These are phyloP conservation scores for Biscutella auriculata DNA, from an alignment of 441 rosid genomes.

Conservation along the genomic window DNA sequence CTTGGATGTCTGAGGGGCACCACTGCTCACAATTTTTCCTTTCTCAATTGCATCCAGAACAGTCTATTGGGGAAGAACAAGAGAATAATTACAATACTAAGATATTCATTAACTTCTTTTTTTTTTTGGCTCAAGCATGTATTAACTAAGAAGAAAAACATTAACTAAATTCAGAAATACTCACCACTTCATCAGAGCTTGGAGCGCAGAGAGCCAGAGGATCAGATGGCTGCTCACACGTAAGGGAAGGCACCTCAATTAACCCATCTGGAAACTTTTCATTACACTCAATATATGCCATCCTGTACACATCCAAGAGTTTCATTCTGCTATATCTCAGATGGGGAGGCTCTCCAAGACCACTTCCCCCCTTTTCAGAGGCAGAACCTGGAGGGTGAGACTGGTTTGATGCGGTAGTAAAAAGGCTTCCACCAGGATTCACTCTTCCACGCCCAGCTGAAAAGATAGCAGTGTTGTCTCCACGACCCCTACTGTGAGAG, in stretches of 20 bases:
- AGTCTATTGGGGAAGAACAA: slow-evolving; percentile 29
- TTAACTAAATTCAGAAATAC: not conserved
- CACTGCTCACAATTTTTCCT: slow-evolving; percentile 78
- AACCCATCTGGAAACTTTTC: slow-evolving; percentile 42
- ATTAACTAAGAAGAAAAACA: not conserved
- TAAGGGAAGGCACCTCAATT: slow-evolving; percentile 63
- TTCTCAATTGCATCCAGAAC: slow-evolving; percentile 73
- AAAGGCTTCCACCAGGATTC: slow-evolving; percentile 40
- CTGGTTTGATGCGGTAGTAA: slow-evolving; percentile 29
- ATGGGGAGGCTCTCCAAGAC: slow-evolving; percentile 32
- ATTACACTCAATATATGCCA: slow-evolving; percentile 38
- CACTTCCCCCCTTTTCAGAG: slow-evolving; percentile 48
- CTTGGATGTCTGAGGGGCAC: slow-evolving; percentile 74
- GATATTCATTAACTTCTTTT: not conserved
- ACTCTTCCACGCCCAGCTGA: slow-evolving; percentile 62
- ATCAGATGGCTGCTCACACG: slow-evolving; percentile 54
- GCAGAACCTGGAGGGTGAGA: slow-evolving; percentile 33
- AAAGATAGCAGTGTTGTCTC: slow-evolving; percentile 45
- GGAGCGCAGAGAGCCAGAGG: slow-evolving; percentile 76
- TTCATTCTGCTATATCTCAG: slow-evolving; percentile 70
- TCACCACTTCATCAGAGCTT: slow-evolving; percentile 73
- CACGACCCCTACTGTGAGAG: slow-evolving; percentile 63
- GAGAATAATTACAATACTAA: slow-evolving; percentile 11
- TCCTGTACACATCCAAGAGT: slow-evolving; percentile 63
- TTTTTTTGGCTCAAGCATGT: no score